A percentile compares a stretch with the other conserved stretches of the same genome.
Evolutionary conservation across 1,284 basidiomycete species (phyloP).

Genomic region (Ustilago bromivora): DNA sequence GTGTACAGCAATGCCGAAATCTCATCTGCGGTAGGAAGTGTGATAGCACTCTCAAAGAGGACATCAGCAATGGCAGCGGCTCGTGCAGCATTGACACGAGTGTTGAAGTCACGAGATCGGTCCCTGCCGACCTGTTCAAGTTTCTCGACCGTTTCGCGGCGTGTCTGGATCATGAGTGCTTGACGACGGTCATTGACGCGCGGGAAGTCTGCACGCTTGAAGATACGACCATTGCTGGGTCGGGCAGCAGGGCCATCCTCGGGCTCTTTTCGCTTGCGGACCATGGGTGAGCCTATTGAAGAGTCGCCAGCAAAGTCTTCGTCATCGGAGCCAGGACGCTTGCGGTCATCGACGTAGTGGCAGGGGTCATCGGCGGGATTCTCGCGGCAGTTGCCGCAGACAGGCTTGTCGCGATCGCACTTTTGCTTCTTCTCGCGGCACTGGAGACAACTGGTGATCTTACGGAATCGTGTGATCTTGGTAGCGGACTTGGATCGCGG

Average conservation of each 20-base stretch:
- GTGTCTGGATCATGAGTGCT: conserved; percentile 38
- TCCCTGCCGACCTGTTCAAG: conserved; percentile 48
- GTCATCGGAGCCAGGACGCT: conserved; percentile 47
- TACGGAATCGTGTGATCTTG: conserved; percentile 63
- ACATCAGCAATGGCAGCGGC: conserved; percentile 59
- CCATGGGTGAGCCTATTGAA: conserved; percentile 45
- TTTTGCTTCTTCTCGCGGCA: conserved; percentile 65
- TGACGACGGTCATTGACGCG: conserved; percentile 44
- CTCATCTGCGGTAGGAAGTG: conserved; percentile 50
- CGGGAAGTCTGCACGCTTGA: conserved; percentile 44
- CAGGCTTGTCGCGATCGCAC: conserved; percentile 61
- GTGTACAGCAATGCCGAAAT: conserved; percentile 53
- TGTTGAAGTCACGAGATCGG: conserved; percentile 50
- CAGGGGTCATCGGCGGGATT: conserved; percentile 53
- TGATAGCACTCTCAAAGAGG: conserved; percentile 49
- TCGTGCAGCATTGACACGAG: conserved; percentile 58
- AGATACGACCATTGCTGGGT: conserved; percentile 27
- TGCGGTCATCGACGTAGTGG: conserved; percentile 56
- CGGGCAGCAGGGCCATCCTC: conserved; percentile 15
- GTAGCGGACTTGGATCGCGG: conserved; percentile 54
- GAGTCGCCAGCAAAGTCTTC: conserved; percentile 40
- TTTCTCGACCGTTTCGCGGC: conserved; percentile 48
- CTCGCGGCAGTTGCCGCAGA: conserved; percentile 58
- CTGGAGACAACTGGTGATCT: conserved; percentile 61
- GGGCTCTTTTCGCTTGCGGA: conserved; percentile 49